Evolutionary conservation across 768 basidiomycete genomes (phyloP).

Genomic region (Boletus speciosus): DNA sequence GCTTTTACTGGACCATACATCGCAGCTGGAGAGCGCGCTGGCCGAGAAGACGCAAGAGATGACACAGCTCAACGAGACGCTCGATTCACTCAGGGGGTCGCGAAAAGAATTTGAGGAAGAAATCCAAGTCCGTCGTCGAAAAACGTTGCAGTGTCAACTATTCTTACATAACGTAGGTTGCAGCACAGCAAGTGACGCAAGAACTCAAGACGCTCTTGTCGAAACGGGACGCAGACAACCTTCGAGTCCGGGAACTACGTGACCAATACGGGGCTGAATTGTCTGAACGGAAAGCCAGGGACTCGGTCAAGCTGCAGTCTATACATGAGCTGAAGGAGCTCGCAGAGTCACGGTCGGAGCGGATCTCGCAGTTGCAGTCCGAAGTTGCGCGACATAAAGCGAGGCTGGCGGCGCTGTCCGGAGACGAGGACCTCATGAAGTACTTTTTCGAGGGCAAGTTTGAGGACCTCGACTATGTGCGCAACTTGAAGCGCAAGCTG

Average conservation of each 20-base stretch:
- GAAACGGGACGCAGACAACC: slow-evolving; percentile 65
- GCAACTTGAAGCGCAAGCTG: slow-evolving; percentile 51
- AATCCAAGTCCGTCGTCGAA: slow-evolving; percentile 37
- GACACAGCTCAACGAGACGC: slow-evolving; percentile 41
- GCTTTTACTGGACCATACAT: slow-evolving; percentile 51
- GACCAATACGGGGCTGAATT: slow-evolving; percentile 66
- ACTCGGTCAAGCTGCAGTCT: slow-evolving; percentile 53
- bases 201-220: slow-evolving; percentile 59
- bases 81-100: slow-evolving; percentile 36
- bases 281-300: slow-evolving; percentile 64
- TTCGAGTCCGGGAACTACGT: slow-evolving; percentile 67
- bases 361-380: slow-evolving; percentile 65
- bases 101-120: slow-evolving; percentile 49
- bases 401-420: slow-evolving; percentile 68
- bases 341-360: slow-evolving; percentile 66
- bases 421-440: slow-evolving; percentile 66
- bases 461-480: slow-evolving; percentile 50
- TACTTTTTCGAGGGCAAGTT: slow-evolving; percentile 62
- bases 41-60: slow-evolving; percentile 40
- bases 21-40: slow-evolving; percentile 42
- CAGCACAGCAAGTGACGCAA: slow-evolving; percentile 49
- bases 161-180: slow-evolving; percentile 30
- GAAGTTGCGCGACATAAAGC: slow-evolving; percentile 73
- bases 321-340: slow-evolving; percentile 63
- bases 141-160: slow-evolving; percentile 6